Conservation (phyloP, 2,329 filamentous ascomycete genomes). For the Talaromyces sp. region DNA sequence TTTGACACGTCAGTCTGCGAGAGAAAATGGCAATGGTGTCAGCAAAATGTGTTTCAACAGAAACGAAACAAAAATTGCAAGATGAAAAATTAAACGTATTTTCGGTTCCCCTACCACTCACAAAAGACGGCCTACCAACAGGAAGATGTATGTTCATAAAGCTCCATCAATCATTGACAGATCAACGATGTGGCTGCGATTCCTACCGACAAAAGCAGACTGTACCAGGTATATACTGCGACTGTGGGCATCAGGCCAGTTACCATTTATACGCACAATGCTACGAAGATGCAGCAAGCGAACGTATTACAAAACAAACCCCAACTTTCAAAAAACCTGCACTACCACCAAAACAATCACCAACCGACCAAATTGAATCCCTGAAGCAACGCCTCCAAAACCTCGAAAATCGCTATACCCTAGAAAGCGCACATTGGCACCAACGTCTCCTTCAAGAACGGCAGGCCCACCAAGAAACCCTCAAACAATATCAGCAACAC, state of each 20-base stretch:
- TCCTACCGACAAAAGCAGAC: neutral
- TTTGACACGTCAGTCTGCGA: neutral
- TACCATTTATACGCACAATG: neutral
- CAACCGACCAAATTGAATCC: neutral
- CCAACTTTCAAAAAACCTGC: neutral
- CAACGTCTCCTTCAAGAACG: neutral
- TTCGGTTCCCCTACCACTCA: neutral
- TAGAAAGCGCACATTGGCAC: neutral
- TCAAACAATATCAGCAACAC: neutral
- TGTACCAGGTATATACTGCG: neutral
- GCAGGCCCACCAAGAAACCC: neutral
- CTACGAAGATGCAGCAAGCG: neutral
- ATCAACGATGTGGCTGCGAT: neutral
- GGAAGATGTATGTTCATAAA: neutral
- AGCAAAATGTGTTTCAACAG: neutral
- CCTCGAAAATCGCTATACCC: neutral
- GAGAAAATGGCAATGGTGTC: neutral
- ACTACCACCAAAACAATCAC: neutral
- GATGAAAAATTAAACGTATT: neutral
- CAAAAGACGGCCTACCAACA: neutral
- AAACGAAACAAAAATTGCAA: neutral
- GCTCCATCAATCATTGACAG: neutral
- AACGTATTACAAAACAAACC: neutral
- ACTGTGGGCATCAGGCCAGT: neutral
- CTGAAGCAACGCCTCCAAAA: neutral